Conservation (phyloP, 2,329 filamentous ascomycete genomes). For the Thielaviopsis populi region DNA sequence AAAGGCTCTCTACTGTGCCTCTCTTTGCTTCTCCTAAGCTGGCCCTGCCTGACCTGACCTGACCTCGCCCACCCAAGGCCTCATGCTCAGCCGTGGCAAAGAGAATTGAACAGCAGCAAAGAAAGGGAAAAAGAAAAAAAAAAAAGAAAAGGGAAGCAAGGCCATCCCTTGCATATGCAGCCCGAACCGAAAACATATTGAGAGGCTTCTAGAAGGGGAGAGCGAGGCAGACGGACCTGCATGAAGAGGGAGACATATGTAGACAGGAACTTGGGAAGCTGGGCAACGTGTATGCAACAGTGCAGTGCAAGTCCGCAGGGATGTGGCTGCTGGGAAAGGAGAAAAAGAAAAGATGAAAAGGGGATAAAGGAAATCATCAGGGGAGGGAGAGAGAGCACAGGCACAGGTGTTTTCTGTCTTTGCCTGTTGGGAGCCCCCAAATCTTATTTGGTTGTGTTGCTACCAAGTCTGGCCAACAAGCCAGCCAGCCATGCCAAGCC, state of each 20-base stretch:
- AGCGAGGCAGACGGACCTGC: neutral
- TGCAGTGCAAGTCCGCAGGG: no score
- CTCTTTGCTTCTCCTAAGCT: neutral
- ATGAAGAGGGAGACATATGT: neutral
- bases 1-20: neutral
- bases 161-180: neutral
- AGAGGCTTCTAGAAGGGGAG: constrained; percentile 3
- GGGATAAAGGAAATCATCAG: neutral
- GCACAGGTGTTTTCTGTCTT: neutral
- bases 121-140: neutral
- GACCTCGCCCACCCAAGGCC: no score
- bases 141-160: neutral
- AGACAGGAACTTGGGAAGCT: neutral
- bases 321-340: no score
- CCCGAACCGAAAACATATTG: neutral
- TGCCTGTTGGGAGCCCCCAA: no score
- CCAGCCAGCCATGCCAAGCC: neutral
- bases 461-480: neutral
- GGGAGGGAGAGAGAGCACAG: no score
- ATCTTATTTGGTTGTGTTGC: no score
- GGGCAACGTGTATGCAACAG: no score
- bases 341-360: no score
- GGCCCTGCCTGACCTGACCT: no score
- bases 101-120: no score
- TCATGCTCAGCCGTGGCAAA: no score